Conservation (phyloP, 2,329 filamentous ascomycete genomes). For the Calonectria fujianensis region DNA sequence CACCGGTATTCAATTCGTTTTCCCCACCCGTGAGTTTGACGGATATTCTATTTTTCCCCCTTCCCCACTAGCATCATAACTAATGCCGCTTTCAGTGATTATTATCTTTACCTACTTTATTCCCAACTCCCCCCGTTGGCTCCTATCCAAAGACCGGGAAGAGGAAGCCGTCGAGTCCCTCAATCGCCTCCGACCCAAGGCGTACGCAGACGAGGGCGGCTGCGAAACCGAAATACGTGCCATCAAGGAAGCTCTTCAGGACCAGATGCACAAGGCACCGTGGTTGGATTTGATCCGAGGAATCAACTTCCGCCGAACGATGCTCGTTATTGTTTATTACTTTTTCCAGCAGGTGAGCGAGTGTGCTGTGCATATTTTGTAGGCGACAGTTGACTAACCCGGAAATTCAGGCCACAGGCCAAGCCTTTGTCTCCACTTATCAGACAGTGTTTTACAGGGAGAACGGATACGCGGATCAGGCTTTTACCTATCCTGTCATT, state of each 20-base stretch:
- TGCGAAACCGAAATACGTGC: slow-evolving; percentile 30
- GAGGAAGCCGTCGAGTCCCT: slow-evolving; percentile 26
- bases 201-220: slow-evolving; percentile 25
- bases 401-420: slow-evolving; percentile 39
- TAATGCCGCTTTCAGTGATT: slow-evolving; percentile 13
- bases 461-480: slow-evolving; percentile 39
- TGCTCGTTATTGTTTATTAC: slow-evolving; percentile 29
- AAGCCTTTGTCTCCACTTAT: slow-evolving; percentile 49
- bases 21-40: slow-evolving; percentile 17
- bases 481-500: slow-evolving; percentile 42
- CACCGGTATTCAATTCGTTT: slow-evolving; percentile 34
- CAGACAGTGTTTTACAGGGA: slow-evolving; percentile 50
- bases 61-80: not conserved
- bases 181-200: slow-evolving; percentile 22
- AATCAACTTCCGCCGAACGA: slow-evolving; percentile 11
- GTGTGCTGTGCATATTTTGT: too few relatives aligned
- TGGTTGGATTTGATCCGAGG: slow-evolving; percentile 30
- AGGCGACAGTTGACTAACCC: not conserved
- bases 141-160: slow-evolving; percentile 31
- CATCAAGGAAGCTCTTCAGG: slow-evolving; percentile 33
- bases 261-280: slow-evolving; percentile 34
- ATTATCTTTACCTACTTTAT: slow-evolving; percentile 34
- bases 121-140: slow-evolving; percentile 37
- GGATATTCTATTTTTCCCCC: too few relatives aligned
- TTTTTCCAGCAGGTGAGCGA: slow-evolving; percentile 40